These are phyloP conservation scores for Rhododendron ferrugineum DNA, from an alignment of 148 eudicot genomes.

Conservation along the genomic window DNA sequence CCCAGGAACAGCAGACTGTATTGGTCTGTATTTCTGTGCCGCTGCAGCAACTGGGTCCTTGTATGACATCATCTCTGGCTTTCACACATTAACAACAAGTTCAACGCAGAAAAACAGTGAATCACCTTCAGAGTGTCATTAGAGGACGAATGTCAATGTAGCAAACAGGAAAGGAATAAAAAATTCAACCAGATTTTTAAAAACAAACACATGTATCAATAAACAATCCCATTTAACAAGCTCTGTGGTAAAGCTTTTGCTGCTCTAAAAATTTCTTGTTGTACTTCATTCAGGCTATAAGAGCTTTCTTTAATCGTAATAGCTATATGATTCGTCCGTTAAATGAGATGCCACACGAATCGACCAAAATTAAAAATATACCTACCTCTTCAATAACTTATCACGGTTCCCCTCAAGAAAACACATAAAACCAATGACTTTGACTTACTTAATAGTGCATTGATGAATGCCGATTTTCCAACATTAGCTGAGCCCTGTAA, in stretches of 20 bases:
- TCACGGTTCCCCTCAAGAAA: neutral
- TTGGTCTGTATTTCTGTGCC: conserved; percentile 83
- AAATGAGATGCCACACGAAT: neutral
- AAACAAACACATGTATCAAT: neutral
- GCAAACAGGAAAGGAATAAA: neutral
- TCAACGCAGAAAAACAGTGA: neutral
- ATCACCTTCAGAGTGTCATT: neutral
- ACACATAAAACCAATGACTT: conserved; percentile 5
- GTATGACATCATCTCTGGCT: conserved; percentile 68
- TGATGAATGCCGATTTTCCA: conserved; percentile 97
- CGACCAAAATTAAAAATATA: neutral
- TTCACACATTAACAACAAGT: conserved; percentile 1
- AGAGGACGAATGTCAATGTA: neutral
- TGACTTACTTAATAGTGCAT: conserved; percentile 75
- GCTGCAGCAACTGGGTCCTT: conserved; percentile 91
- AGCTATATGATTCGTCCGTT: neutral
- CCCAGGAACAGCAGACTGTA: conserved; percentile 99
- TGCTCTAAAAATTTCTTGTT: neutral
- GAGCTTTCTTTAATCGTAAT: neutral
- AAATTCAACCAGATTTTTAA: neutral
- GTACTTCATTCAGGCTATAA: neutral
- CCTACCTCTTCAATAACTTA: neutral
- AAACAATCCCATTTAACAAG: neutral
- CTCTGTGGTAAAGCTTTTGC: neutral
- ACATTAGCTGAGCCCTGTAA: conserved; percentile 93